phyloP scores from a whole-genome alignment of 805 yeast genomes.

The Candida sanyiensis region DNA sequence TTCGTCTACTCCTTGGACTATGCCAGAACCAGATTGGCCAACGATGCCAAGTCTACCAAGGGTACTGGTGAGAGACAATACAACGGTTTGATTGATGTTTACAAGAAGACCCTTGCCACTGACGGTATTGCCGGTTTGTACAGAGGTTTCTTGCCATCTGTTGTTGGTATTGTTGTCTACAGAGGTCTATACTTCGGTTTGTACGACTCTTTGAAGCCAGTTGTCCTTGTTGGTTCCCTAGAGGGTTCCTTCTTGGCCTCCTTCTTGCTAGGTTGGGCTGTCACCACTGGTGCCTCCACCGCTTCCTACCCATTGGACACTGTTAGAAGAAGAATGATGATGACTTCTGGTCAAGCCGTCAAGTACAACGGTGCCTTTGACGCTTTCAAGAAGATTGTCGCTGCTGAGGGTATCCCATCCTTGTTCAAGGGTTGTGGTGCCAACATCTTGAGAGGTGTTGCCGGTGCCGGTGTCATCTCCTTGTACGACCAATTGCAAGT shows the following conservation, averaged over 20 bases:
- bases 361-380: slow-evolving; percentile 94
- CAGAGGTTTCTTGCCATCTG: slow-evolving; percentile 99
- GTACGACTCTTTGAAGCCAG: slow-evolving; percentile 95
- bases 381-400: slow-evolving; percentile 86
- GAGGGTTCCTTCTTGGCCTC: slow-evolving; percentile 94
- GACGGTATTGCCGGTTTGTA: slow-evolving; percentile 98
- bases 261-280: slow-evolving; percentile 95
- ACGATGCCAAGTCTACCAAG: slow-evolving; percentile 88
- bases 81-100: slow-evolving; percentile 95
- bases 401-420: slow-evolving; percentile 90
- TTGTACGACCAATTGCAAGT: slow-evolving; percentile 95
- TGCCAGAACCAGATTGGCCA: slow-evolving; percentile 98
- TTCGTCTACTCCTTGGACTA: slow-evolving; percentile 96
- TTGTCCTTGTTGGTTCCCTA: slow-evolving; percentile 86
- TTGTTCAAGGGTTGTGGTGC: slow-evolving; percentile 99
- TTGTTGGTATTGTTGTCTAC: slow-evolving; percentile 95
- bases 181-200: slow-evolving; percentile 99
- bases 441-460: slow-evolving; percentile 99
- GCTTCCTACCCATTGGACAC: slow-evolving; percentile 99
- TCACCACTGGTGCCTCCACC: slow-evolving; percentile 97
- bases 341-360: slow-evolving; percentile 98
- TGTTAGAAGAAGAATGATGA: slow-evolving; percentile 99
- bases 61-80: slow-evolving; percentile 90
- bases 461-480: slow-evolving; percentile 99
- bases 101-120: slow-evolving; percentile 89